A percentile compares a stretch with the other conserved stretches of the same genome.
phyloP scores from a whole-genome alignment of 2,329 filamentous ascomycete genomes.

The Orbilia blumenaviensis region DNA sequence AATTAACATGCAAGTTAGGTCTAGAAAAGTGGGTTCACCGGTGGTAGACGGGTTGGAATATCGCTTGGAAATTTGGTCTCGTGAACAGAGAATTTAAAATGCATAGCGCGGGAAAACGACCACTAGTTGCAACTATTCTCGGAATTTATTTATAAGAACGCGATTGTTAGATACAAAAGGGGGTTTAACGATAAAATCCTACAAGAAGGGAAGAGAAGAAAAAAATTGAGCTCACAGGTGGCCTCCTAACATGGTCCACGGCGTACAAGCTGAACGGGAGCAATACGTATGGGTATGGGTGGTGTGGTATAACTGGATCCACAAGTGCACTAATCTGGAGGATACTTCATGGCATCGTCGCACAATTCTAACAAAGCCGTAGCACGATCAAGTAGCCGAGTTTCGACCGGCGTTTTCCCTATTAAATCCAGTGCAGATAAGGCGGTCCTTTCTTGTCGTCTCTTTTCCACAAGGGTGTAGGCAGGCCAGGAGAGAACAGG shows the following conservation, averaged over 20 bases:
- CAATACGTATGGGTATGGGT: neutral
- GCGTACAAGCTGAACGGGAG: constrained; percentile 39
- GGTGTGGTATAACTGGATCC: constrained; percentile 16
- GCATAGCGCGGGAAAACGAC: neutral
- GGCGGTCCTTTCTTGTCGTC: neutral
- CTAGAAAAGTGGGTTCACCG: neutral
- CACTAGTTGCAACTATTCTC: neutral
- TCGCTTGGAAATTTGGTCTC: neutral
- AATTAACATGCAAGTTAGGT: neutral
- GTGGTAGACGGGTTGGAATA: neutral
- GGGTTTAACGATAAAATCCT: constrained; percentile 8
- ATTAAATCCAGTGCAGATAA: constrained; percentile 10
- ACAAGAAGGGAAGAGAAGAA: neutral
- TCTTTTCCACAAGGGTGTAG: constrained; percentile 1
- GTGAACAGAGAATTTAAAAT: neutral
- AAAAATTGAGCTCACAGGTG: neutral
- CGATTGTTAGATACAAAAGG: neutral
- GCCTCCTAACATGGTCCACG: neutral
- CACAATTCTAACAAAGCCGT: constrained; percentile 44
- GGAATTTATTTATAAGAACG: neutral
- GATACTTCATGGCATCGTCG: constrained; percentile 17
- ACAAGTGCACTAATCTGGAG: neutral
- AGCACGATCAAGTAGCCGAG: constrained; percentile 20
- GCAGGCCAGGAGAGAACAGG: neutral
- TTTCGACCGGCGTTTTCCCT: constrained; percentile 2